Base-by-base conservation (phyloP, 2,329 filamentous ascomycete species). In the Alternaria consortialis region DNA sequence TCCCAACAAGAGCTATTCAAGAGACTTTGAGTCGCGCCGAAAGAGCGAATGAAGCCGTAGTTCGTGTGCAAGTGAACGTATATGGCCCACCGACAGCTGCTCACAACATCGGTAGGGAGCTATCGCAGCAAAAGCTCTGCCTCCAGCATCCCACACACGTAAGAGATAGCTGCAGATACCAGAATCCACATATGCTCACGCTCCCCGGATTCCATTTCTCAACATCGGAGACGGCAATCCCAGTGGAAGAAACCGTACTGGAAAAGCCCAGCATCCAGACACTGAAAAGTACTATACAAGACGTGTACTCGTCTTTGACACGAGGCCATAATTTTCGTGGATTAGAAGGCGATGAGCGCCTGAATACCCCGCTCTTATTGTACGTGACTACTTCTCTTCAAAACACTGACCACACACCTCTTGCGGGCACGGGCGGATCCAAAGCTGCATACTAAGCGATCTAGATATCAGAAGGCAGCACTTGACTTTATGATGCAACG, bases 401-500 rank as follows among this genome's bases (percentile, higher is more conserved):
- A 23, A 20, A 20, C 20, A 20, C 20, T 20, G 20, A 20, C 20
- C 20, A 20, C 20, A 20, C 20, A 20, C 20, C 20, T 20, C 20
- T 20, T 20, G 20, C 20, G 20, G 20, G 20, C 20, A 20, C 20
- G 20, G 20, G 20, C 20, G 20, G 20, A 20, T 20, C 20, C 20
- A 20, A 20, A 2, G 20, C 20, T 20, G 20, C 20, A 20, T 20
- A 20, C 20, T 20, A 20, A 20, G 20, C 20, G 20, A 20, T 20
- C 20, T 4, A 66, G 61, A 25, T 72, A 76, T 53, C 73, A 76
- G 39, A 74, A 69, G 48, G 57, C 60, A n/a, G 74, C 72, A 0
- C 64, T 75, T 4, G 66, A 73, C 9, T 76, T 76, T 58, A 73
- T 76, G 67, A 56, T 43, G 0, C 70, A 74, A 52, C 69, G 74